Conservation (phyloP, 2,329 filamentous ascomycete genomes). For the Pseudocercospora macadamiae region DNA sequence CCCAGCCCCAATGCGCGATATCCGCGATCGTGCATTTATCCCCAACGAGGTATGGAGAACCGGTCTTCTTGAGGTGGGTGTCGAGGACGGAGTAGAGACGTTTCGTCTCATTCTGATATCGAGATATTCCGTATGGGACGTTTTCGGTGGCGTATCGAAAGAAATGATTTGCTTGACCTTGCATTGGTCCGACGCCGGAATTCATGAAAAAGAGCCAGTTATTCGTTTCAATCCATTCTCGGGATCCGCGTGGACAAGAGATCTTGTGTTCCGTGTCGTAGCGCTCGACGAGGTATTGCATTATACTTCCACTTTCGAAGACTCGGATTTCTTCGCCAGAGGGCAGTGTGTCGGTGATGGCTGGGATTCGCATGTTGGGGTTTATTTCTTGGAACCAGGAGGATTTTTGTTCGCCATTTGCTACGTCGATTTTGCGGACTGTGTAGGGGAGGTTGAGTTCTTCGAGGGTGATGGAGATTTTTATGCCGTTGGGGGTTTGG, state of each 20-base stretch:
- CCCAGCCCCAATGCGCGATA: conserved; percentile 74
- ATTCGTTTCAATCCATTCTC: conserved; percentile 48
- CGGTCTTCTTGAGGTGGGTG: conserved; percentile 43
- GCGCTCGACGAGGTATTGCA: conserved; percentile 49
- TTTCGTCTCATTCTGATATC: conserved; percentile 53
- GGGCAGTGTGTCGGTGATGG: conserved; percentile 49
- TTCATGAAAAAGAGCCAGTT: conserved; percentile 53
- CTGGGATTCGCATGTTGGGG: conserved; percentile 55
- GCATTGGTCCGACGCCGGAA: conserved; percentile 24
- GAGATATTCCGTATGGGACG: conserved; percentile 50
- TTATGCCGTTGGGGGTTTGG: conserved; percentile 41
- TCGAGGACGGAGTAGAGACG: conserved; percentile 53
- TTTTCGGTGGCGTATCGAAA: conserved; percentile 47
- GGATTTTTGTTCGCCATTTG: conserved; percentile 49
- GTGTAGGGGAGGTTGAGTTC: conserved; percentile 38
- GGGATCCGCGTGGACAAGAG: conserved; percentile 32
- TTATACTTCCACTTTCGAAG: conserved; percentile 52
- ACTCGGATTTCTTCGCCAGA: conserved; percentile 36
- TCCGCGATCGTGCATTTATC: conserved; percentile 51
- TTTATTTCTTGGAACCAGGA: conserved; percentile 52
- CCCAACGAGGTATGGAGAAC: conserved; percentile 56
- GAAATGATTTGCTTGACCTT: conserved; percentile 54
- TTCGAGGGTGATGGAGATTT: conserved; percentile 38
- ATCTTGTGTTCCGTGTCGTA: conserved; percentile 47
- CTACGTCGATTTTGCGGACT: conserved; percentile 46